Evolutionary conservation across 257 asterid genomes (phyloP), one percentile per base, ranked within the genome.

Genomic region (Rhazya stricta): DNA sequence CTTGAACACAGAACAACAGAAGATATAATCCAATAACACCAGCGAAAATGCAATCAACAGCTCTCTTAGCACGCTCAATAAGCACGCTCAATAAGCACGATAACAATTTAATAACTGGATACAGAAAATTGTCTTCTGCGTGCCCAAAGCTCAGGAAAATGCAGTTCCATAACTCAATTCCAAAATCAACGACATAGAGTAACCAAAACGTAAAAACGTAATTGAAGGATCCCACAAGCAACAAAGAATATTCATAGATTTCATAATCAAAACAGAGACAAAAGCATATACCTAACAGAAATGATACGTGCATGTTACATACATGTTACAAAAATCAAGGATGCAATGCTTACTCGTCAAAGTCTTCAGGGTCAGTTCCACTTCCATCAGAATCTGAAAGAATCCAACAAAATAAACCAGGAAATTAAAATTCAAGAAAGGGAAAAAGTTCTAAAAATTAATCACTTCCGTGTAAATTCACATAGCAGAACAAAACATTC

Each of bases 281-380:
- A 9, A 53, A 25, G 9, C 19, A 51, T n/a, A 41, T 37, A 48
- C 7, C 4, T 9, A 1, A 36, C 12, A 46, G 41, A 72, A 75
- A 37, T 34, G 6, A 56, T 42, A 74, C 84, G 75, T 77, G 84
- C 86, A 83, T 61, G 75, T 69, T 48, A 36, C 58, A 66, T 8
- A 62, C 69, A 69, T 56, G 51, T 57, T 13, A 48, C 12, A 27
- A 42, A 54, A 45, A 53, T 30, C 27, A 19, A 43, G 73, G 2
- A 70, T 16, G 42, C 2, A 23, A 46, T 41, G 39, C 74, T 76
- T 76, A 84, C 87, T 84, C 87, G 48, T 79, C 85, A 76, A 78
- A 84, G 54, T 77, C 85, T 76, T 84, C 87, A 25, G 87, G 87
- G 50, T 81, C 87, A 57, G 85, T 81, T 42, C 87, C 87, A 66